These are phyloP conservation scores for Coemansia sp. DNA, from an alignment of 192 early-diverging fungal species.

Conservation along the genomic window DNA sequence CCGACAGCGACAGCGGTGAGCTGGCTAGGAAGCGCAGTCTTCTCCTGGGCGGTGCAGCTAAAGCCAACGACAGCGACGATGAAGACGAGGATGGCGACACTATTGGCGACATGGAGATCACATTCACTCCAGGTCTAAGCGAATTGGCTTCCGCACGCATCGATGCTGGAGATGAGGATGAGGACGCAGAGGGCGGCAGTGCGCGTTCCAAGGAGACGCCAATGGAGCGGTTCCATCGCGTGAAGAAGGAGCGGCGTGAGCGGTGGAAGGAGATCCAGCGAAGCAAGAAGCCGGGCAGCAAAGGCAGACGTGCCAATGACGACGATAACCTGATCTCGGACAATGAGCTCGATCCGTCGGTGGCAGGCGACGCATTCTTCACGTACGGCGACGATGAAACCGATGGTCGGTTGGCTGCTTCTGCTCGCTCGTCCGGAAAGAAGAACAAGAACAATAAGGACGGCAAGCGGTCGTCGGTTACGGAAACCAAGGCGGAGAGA, in stretches of 20 bases:
- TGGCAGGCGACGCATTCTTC: conserved; percentile 59
- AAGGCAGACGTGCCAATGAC: conserved; percentile 39
- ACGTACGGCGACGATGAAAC: conserved; percentile 50
- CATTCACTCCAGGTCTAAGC: conserved; percentile 90
- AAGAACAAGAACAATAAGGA: conserved; percentile 50
- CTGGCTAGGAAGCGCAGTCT: conserved; percentile 46
- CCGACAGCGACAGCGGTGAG: conserved; percentile 55
- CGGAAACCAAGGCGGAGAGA: conserved; percentile 51
- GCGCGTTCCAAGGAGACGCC: conserved; percentile 69
- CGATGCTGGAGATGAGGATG: conserved; percentile 49
- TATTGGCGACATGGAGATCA: conserved; percentile 89
- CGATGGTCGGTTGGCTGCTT: not conserved
- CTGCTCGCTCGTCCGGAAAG: conserved; percentile 11
- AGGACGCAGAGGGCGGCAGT: conserved; percentile 43
- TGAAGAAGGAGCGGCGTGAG: conserved; percentile 79
- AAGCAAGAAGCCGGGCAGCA: conserved; percentile 7
- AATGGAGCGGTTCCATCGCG: conserved; percentile 79
- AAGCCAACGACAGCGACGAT: conserved; percentile 39
- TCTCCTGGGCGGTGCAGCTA: conserved; percentile 23
- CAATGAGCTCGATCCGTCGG: conserved; percentile 57
- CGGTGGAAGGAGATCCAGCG: conserved; percentile 55
- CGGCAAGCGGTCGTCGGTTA: conserved; percentile 18
- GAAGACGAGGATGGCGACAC: conserved; percentile 40
- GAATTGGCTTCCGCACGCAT: conserved; percentile 58
- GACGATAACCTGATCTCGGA: conserved; percentile 59